Percentiles rank a stretch among this genome's conserved stretches.
Evolutionary conservation across 2,329 filamentous ascomycete genomes (phyloP).

Genomic region (Epichloe gansuensis): DNA sequence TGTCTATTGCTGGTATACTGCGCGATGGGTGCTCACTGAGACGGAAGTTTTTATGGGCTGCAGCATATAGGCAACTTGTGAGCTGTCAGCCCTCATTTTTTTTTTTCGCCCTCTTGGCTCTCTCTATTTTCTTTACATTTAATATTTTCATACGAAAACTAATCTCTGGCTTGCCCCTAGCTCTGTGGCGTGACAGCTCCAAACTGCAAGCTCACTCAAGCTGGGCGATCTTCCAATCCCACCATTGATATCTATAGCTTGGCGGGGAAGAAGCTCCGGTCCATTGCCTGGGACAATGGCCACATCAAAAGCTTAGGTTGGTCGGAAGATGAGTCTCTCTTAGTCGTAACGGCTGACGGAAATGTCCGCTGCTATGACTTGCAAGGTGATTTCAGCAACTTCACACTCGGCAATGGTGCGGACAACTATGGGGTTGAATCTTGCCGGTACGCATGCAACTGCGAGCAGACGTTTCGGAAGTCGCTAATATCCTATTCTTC

Average conservation of each 20-base stretch:
- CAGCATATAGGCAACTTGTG: too few species aligned
- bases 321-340: constrained; percentile 88
- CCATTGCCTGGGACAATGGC: constrained; percentile 85
- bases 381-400: constrained; percentile 91
- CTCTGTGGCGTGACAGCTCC: constrained; percentile 76
- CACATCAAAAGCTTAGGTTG: constrained; percentile 81
- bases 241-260: constrained; percentile 92
- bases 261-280: constrained; percentile 75
- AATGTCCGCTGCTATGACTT: constrained; percentile 84
- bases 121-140: background rate
- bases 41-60: too few species aligned
- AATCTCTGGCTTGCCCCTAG: constrained; percentile 30
- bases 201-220: constrained; percentile 72
- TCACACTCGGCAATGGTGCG: constrained; percentile 78
- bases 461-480: background rate
- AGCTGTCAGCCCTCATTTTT: background rate
- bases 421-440: constrained; percentile 78
- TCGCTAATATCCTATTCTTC: background rate
- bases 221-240: constrained; percentile 59
- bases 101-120: background rate
- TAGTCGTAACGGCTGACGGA: constrained; percentile 81
- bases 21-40: too few species aligned
- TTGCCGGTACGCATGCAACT: constrained; percentile 46
- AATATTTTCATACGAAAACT: background rate
- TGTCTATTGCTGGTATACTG: too few species aligned